A percentile compares a stretch with the other conserved stretches of the same genome.
Conservation (phyloP, 2,329 filamentous ascomycete genomes). For the Triangularia verruculosa region DNA sequence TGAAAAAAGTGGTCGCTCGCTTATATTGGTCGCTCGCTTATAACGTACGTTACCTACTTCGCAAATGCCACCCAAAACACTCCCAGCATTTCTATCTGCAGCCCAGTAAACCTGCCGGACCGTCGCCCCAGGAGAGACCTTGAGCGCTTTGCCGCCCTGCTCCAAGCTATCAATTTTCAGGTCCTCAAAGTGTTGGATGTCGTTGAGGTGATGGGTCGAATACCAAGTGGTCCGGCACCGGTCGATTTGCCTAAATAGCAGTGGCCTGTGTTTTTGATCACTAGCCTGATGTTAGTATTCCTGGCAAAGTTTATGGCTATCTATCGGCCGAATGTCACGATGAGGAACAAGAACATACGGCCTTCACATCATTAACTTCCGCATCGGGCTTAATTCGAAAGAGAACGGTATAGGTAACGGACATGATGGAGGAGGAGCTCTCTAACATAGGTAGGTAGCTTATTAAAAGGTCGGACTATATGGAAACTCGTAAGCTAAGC, state of each 20-base stretch:
- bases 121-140: conserved; percentile 47
- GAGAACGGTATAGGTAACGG: no score
- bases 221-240: conserved; percentile 35
- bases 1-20: no score
- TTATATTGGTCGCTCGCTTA: no score
- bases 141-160: conserved; percentile 41
- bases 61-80: conserved; percentile 47
- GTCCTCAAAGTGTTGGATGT: conserved; percentile 25
- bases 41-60: no score
- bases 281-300: conserved; percentile 42
- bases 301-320: conserved; percentile 36
- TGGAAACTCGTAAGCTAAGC: no score
- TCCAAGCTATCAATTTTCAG: conserved; percentile 35
- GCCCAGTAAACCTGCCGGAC: conserved; percentile 40
- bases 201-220: conserved; percentile 44
- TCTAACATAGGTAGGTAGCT: no score
- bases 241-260: conserved; percentile 37
- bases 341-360: no score
- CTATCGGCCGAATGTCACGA: no score
- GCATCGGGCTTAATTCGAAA: no score
- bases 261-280: conserved; percentile 46
- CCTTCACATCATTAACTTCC: no score
- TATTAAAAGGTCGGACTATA: no score
- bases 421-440: no score
- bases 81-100: conserved; percentile 37